phyloP scores from a whole-genome alignment of 495 filamentous ascomycete species.

The Melanomma pulvis-pyrius region DNA sequence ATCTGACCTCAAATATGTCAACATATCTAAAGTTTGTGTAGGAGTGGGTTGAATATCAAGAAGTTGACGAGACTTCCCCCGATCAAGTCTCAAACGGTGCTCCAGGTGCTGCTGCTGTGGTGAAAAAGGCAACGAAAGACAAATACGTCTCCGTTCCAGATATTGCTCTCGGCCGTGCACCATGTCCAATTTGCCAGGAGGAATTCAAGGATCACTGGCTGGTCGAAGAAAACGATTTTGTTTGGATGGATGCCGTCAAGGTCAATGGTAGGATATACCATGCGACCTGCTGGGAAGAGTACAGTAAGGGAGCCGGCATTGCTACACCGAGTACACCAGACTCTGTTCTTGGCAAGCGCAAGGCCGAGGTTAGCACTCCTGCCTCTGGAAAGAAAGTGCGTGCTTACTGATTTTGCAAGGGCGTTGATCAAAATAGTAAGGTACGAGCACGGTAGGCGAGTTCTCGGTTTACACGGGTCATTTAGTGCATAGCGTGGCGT shows the following conservation, averaged over 20 bases:
- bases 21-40: conserved; percentile 35
- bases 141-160: conserved; percentile 84
- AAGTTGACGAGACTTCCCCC: conserved; percentile 66
- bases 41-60: conserved; percentile 89
- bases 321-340: conserved; percentile 41
- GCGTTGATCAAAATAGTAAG: background rate
- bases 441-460: background rate
- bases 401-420: conserved; percentile 24
- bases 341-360: conserved; percentile 45
- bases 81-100: conserved; percentile 49
- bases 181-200: conserved; percentile 94
- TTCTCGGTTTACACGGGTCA: background rate
- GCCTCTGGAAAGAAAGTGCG: conserved; percentile 31
- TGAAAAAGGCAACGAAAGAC: conserved; percentile 62
- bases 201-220: conserved; percentile 86
- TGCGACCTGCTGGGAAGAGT: conserved; percentile 85
- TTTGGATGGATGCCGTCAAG: conserved; percentile 88
- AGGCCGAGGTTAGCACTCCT: conserved; percentile 41
- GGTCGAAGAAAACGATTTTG: conserved; percentile 91
- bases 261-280: conserved; percentile 81
- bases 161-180: conserved; percentile 65
- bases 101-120: conserved; percentile 39
- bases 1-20: background rate
- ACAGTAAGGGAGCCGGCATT: conserved; percentile 60
- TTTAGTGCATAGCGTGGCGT: conserved; percentile 18